Evolutionary conservation across 352 stramenopile genomes (phyloP).

Genomic region (Pythium guiyangense): DNA sequence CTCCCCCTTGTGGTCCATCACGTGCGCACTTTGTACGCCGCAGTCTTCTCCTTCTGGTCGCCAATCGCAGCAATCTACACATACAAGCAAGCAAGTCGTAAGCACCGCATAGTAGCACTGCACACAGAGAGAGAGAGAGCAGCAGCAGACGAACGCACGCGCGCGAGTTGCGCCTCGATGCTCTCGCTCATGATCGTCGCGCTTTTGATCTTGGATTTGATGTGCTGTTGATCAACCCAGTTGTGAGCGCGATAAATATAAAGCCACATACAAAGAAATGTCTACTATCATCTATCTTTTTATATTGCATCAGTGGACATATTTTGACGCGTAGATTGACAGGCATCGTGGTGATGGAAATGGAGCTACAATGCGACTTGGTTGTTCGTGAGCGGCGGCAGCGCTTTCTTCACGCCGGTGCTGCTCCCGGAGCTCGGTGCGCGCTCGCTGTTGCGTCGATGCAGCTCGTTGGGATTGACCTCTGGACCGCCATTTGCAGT

Average conservation of each 20-base stretch:
- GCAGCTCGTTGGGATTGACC: constrained; percentile 20
- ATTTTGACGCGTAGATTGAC: too few relatives aligned
- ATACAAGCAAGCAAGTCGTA: neutral
- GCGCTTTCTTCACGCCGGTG: constrained; percentile 27
- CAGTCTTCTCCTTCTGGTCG: constrained; percentile 78
- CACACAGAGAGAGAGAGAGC: too few relatives aligned
- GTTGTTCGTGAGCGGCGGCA: constrained; percentile 54
- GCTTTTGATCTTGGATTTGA: constrained; percentile 7
- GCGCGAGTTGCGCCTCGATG: constrained; percentile 36
- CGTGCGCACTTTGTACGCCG: constrained; percentile 55
- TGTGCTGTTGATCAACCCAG: constrained; percentile 1
- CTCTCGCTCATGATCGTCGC: constrained; percentile 17
- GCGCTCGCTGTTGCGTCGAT: constrained; percentile 45
- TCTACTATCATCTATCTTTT: too few relatives aligned
- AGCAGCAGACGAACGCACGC: constrained; percentile 26
- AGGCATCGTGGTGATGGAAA: too few relatives aligned
- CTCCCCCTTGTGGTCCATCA: too few relatives aligned
- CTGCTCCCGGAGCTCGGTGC: constrained; percentile 10
- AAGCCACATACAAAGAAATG: too few relatives aligned
- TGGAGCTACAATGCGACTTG: constrained; percentile 21
- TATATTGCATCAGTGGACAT: too few relatives aligned
- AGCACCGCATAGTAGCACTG: neutral
- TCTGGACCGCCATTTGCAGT: constrained; percentile 5
- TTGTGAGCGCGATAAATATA: too few relatives aligned
- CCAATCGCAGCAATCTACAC: constrained; percentile 55